Conservation (phyloP, 257 asterid species). For the Solanum rostratum region DNA sequence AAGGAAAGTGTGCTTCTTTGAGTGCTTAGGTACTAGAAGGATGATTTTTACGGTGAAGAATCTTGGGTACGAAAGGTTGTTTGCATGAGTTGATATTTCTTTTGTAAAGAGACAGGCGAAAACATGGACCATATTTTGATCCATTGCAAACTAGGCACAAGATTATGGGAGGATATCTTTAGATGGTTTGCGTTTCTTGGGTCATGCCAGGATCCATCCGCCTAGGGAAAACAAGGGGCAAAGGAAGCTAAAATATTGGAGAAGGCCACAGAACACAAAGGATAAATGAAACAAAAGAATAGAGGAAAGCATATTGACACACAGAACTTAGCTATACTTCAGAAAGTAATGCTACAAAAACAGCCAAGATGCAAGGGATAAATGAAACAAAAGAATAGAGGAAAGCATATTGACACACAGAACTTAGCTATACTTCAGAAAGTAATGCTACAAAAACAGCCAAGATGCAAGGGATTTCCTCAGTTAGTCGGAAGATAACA, state of each 20-base stretch:
- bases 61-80: not conserved
- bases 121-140: not conserved
- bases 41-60: not conserved
- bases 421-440: slow-evolving; percentile 63
- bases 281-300: not conserved
- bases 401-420: not conserved
- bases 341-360: slow-evolving; percentile 92
- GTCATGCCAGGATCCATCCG: not conserved
- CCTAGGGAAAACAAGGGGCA: not conserved
- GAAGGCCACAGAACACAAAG: not conserved
- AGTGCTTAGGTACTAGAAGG: not conserved
- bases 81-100: not conserved
- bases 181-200: not conserved
- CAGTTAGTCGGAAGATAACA: slow-evolving; percentile 88
- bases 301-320: not conserved
- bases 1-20: not conserved
- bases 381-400: not conserved
- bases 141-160: not conserved
- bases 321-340: slow-evolving; percentile 41
- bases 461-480: slow-evolving; percentile 92
- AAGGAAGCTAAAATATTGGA: not conserved
- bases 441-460: slow-evolving; percentile 97
- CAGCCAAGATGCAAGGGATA: slow-evolving; percentile 92
- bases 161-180: not conserved
- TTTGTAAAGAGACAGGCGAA: not conserved